A percentile compares a stretch with the other conserved stretches of the same genome.
Evolutionary conservation across 2,329 filamentous ascomycete genomes (phyloP).

Genomic region (Nemania sp.): DNA sequence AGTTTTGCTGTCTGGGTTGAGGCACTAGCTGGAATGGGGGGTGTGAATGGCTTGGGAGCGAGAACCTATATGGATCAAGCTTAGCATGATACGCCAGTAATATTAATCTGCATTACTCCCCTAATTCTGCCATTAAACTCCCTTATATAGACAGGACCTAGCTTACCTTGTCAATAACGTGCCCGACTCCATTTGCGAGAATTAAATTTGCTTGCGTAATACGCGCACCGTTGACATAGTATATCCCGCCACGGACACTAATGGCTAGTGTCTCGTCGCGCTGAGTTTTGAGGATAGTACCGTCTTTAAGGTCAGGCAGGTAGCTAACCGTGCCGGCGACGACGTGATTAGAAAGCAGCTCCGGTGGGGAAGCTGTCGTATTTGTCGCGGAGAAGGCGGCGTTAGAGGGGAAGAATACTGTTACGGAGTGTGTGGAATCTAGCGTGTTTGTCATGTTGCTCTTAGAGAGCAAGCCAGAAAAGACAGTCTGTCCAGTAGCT

Average conservation of each 20-base stretch:
- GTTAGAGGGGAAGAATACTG: conserved; percentile 5
- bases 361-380: not conserved
- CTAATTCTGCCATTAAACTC: not conserved
- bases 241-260: not conserved
- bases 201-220: not conserved
- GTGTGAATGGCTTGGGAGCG: not conserved
- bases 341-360: not conserved
- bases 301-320: not conserved
- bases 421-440: not conserved
- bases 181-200: not conserved
- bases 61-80: not conserved
- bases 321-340: not conserved
- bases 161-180: not conserved
- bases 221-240: conserved; percentile 3
- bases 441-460: not conserved
- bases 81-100: not conserved
- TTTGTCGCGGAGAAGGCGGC: not conserved
- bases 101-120: too few species aligned
- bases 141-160: not conserved
- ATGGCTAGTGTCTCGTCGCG: not conserved
- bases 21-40: not conserved
- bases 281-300: not conserved
- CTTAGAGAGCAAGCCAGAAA: not conserved
- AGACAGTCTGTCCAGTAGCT: not conserved
- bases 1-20: not conserved